Base-by-base conservation (phyloP, 176 grass and related monocot genomes). In the Hordeum marinum region DNA sequence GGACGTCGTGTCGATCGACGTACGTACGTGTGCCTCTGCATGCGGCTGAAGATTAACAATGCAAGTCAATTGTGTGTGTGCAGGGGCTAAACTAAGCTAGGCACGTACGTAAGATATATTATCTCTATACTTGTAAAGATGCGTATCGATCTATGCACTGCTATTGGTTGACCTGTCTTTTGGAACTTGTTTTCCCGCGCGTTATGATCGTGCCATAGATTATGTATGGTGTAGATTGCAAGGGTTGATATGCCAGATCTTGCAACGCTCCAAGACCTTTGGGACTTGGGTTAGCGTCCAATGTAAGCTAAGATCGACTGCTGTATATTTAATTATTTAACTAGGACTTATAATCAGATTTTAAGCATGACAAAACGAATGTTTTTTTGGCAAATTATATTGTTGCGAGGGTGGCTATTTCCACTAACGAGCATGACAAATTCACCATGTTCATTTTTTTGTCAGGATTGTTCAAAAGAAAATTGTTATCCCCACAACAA, bases 241-340 rank as follows among this genome's bases (percentile, higher is more conserved):
- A 75, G 72, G 25, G 31, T 69, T 40, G 17, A 5, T 10, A 21
- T 73, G 62, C 73, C 55, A 73, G 34, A 66, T 89, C 27, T 52
- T 42, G 71, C 18, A 77, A 62, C 4, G 41, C 3, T 71, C 55
- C 63, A 20, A 34, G 21, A 29, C 32, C 72, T 9, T 85, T 0
- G 83, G 88, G 69, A 77, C 63, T 89, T 85, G 83, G 71, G 88
- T 77, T 82, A 41, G 31, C 63, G 52, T 82, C 68, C 70, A 76
- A 52, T 31, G 18, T 41, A 86, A 82, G 83, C 39, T 40, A 81
- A 31, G 29, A 41, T 20, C 24, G 61, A 2, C 21, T 50, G 25
- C 37, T 15, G 45, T 29, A 18, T 26, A 67, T 2, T 23, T 32
- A 32, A 32, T 12, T 24, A 17, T 25, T 48, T 48, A 29, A 63